Base-by-base conservation (phyloP, 148 eudicot genomes). In the Chenopodium quinoa region DNA sequence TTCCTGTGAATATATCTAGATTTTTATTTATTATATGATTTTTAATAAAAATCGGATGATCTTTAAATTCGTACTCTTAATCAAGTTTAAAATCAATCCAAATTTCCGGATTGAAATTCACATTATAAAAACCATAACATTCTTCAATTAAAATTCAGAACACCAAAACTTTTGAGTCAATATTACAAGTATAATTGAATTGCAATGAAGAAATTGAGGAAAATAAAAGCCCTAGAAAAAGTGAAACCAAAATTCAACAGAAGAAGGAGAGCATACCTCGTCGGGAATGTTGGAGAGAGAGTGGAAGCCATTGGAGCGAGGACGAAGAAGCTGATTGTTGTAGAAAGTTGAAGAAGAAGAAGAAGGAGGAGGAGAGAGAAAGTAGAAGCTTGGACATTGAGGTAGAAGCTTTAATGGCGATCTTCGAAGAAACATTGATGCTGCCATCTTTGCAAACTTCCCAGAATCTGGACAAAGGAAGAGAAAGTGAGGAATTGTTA, bases 311-410 rank as follows among this genome's bases (percentile, higher is more conserved):
- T 81, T 52, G 40, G 52, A 50, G 22, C 34, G 2, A 46, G 2
- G 25, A 60, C 32, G 62, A 60, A 17, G 31, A 13, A 46, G 13
- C 9, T 58, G 81, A 40, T 71, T 40, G 14, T 19, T 23, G 63
- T 23, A 25, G 56, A 50, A 12, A 27, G 40, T 48, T 46, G 76
- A n/a, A 48, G 25, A 10, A 4, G 25, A 23, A 40, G 44, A 40
- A 40, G 44, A 40, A 75, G 29, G 29, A 81, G 67, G 66, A 81
- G 74, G 66, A 81, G 74, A 81, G 78, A 65, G 79, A 65, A 32
- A 75, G 74, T 31, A 31, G 73, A 71, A 75, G 62, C 27, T 66
- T 27, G 40, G 83, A 50, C 11, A 68, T 13, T 75, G 63, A 48
- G 69, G 48, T 44, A 74, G 77, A 14, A 74, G 62, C 56, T 50